Evolutionary conservation across 345 rosid genomes (phyloP).

Genomic region (Psidium friedrichsthalianum): DNA sequence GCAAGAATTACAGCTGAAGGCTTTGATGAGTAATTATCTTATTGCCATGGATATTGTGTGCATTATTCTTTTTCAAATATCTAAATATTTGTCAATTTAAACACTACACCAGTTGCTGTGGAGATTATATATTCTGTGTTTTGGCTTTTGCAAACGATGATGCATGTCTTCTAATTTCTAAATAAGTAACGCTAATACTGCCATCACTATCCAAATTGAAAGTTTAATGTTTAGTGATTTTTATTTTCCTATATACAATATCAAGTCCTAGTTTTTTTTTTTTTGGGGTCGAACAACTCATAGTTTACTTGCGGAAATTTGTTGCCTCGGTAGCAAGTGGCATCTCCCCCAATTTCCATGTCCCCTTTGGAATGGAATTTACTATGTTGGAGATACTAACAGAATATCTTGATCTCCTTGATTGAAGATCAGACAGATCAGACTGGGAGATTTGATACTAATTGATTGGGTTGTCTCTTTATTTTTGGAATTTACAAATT

Average conservation of each 20-base stretch:
- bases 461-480: too few species aligned
- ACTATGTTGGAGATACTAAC: not conserved
- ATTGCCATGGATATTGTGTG: not conserved
- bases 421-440: too few species aligned
- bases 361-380: not conserved
- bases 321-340: not conserved
- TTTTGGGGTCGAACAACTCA: too few species aligned
- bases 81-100: not conserved
- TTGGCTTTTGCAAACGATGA: not conserved
- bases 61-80: not conserved
- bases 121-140: not conserved
- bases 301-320: not conserved
- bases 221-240: not conserved
- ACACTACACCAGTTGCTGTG: not conserved
- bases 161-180: not conserved
- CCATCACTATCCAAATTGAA: not conserved
- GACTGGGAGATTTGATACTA: too few species aligned
- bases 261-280: too few species aligned
- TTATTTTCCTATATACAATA: not conserved
- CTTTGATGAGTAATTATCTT: slow-evolving; percentile 81
- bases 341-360: not conserved
- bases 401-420: too few species aligned
- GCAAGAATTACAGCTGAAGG: slow-evolving; percentile 55
- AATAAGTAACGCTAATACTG: not conserved
- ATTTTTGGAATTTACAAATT: too few species aligned